Conservation (phyloP, 2,329 filamentous ascomycete genomes). For the Fusarium bulbicola region DNA sequence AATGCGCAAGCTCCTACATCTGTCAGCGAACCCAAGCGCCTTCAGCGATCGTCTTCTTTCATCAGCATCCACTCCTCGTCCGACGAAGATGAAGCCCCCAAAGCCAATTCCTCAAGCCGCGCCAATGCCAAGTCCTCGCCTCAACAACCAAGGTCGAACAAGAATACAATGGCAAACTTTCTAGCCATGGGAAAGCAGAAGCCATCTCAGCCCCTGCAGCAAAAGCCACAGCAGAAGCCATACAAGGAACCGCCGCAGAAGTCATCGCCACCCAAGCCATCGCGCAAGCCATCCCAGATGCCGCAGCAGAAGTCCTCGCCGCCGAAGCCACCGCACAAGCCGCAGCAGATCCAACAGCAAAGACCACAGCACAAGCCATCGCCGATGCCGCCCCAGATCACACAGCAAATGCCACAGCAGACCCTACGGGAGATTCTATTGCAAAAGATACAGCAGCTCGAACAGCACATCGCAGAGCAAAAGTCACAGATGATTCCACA, state of each 20-base stretch:
- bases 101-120: background rate
- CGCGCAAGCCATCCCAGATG: too few relatives aligned
- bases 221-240: background rate
- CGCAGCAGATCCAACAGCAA: background rate
- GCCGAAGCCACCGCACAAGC: too few relatives aligned
- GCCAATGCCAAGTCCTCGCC: background rate
- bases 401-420: background rate
- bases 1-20: background rate
- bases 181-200: background rate
- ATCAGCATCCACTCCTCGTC: background rate
- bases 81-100: background rate
- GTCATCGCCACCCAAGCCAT: background rate
- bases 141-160: background rate
- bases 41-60: background rate
- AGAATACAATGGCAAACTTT: background rate
- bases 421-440: background rate
- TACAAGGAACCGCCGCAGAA: background rate
- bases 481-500: too few relatives aligned
- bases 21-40: background rate
- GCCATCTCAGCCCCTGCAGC: background rate
- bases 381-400: background rate
- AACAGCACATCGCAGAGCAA: too few relatives aligned
- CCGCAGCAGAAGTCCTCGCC: too few relatives aligned
- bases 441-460: too few relatives aligned
- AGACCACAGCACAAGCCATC: rapidly evolving